These are phyloP conservation scores for Aspergillus sclerotiicarbonarius DNA, from an alignment of 495 filamentous ascomycete genomes.

Conservation along the genomic window DNA sequence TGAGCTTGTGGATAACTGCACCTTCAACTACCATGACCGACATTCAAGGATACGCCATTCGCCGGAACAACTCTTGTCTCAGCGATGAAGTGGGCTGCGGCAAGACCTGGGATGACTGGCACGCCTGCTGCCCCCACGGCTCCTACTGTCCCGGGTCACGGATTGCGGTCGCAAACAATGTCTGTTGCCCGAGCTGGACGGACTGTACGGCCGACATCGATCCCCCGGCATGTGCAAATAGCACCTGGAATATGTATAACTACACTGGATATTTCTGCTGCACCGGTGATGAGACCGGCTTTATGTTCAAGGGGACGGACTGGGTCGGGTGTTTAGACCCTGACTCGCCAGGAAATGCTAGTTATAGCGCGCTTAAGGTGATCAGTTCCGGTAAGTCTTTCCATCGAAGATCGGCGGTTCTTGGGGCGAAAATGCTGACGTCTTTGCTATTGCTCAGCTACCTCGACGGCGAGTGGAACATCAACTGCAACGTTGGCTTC, in stretches of 20 bases:
- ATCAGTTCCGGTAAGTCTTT: constrained; percentile 1
- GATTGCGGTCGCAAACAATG: constrained; percentile 11
- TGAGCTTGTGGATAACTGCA: neutral
- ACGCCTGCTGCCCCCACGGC: constrained; percentile 16
- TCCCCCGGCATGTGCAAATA: constrained; percentile 13
- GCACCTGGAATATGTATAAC: constrained; percentile 10
- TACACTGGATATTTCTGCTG: constrained; percentile 20
- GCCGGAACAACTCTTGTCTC: constrained; percentile 19
- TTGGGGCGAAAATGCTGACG: neutral
- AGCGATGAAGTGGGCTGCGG: constrained; percentile 14
- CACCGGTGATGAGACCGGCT: constrained; percentile 6
- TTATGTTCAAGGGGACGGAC: constrained; percentile 1
- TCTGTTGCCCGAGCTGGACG: constrained; percentile 15
- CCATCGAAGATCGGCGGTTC: neutral
- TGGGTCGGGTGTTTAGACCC: constrained; percentile 10
- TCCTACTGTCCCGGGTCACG: constrained; percentile 12
- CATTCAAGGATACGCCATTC: constrained; percentile 15
- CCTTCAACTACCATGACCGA: neutral
- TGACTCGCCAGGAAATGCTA: neutral
- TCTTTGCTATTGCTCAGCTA: neutral
- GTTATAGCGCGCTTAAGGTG: neutral
- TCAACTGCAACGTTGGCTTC: neutral
- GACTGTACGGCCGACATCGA: constrained; percentile 12
- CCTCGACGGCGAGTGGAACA: neutral
- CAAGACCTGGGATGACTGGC: constrained; percentile 15